Evolutionary conservation across 2,329 filamentous ascomycete genomes (phyloP).

Genomic region (Huntiella moniliformis): DNA sequence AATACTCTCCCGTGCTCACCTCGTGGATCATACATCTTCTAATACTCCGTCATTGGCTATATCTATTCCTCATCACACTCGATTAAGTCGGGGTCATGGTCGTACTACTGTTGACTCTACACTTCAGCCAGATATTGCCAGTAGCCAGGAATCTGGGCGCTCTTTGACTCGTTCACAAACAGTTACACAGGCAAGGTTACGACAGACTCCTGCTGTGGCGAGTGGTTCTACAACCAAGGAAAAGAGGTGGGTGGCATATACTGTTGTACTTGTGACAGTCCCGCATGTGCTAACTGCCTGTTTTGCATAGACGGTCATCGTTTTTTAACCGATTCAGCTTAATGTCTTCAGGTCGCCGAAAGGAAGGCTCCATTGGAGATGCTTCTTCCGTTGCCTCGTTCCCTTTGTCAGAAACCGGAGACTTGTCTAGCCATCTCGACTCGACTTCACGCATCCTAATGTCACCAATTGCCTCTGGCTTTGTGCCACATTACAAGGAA

Average conservation of each 20-base stretch:
- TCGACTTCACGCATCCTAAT: constrained; percentile 41
- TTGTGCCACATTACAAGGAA: constrained; percentile 70
- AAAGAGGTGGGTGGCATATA: constrained; percentile 38
- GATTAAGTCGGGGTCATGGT: neutral
- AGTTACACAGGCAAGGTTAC: neutral
- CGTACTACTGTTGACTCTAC: neutral
- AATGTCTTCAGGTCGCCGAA: constrained; percentile 19
- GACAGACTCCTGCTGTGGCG: neutral
- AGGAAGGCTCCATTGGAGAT: constrained; percentile 21
- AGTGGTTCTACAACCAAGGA: constrained; percentile 26
- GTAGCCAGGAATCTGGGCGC: neutral
- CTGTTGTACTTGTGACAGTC: neutral
- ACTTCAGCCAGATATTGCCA: neutral
- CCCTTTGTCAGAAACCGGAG: constrained; percentile 30
- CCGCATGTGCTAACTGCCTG: neutral
- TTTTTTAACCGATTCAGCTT: constrained; percentile 72
- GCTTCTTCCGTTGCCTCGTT: neutral
- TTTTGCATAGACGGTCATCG: constrained; percentile 55
- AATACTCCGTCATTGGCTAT: neutral
- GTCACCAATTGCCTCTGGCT: constrained; percentile 43
- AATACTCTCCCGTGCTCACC: constrained; percentile 6
- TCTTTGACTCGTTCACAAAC: constrained; percentile 1
- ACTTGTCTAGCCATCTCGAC: constrained; percentile 55
- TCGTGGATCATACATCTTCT: constrained; percentile 2
- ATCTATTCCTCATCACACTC: constrained; percentile 2